These are phyloP conservation scores for Globisporangium yorkense DNA, from an alignment of 352 stramenopile species.

Conservation along the genomic window DNA sequence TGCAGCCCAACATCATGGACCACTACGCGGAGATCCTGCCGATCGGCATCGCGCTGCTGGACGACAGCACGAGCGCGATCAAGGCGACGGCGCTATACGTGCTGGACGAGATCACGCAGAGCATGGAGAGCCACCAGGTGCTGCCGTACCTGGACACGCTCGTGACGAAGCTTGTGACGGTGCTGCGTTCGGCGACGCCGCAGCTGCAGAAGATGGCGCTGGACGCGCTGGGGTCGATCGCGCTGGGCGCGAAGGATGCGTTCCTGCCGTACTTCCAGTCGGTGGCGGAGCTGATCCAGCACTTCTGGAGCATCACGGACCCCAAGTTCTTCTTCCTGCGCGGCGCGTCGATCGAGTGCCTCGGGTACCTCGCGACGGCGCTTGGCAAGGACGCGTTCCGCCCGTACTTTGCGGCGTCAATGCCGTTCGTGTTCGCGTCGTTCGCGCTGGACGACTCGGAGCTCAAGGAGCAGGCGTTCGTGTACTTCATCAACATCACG, in stretches of 20 bases:
- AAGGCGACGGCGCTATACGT: conserved; percentile 97
- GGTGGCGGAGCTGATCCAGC: conserved; percentile 83
- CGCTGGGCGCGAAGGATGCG: conserved; percentile 94
- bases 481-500: conserved; percentile 97
- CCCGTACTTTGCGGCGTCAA: conserved; percentile 91
- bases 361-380: conserved; percentile 97
- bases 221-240: conserved; percentile 94
- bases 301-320: conserved; percentile 90
- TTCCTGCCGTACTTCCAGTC: conserved; percentile 95
- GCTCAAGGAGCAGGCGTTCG: conserved; percentile 97
- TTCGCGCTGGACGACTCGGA: conserved; percentile 93
- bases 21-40: conserved; percentile 95
- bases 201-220: conserved; percentile 97
- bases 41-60: conserved; percentile 93
- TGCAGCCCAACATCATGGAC: conserved; percentile 95
- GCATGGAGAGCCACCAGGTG: conserved; percentile 94
- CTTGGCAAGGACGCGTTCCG: conserved; percentile 94
- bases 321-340: conserved; percentile 92
- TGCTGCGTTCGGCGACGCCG: conserved; percentile 90
- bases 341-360: conserved; percentile 95
- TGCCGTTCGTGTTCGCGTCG: conserved; percentile 93
- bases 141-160: conserved; percentile 93
- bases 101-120: conserved; percentile 98
- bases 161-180: conserved; percentile 93
- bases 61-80: conserved; percentile 92